Percentiles rank a stretch among this genome's conserved stretches.
phyloP scores from a whole-genome alignment of 1,284 basidiomycete species.

The Cryptococcus deneoformans region DNA sequence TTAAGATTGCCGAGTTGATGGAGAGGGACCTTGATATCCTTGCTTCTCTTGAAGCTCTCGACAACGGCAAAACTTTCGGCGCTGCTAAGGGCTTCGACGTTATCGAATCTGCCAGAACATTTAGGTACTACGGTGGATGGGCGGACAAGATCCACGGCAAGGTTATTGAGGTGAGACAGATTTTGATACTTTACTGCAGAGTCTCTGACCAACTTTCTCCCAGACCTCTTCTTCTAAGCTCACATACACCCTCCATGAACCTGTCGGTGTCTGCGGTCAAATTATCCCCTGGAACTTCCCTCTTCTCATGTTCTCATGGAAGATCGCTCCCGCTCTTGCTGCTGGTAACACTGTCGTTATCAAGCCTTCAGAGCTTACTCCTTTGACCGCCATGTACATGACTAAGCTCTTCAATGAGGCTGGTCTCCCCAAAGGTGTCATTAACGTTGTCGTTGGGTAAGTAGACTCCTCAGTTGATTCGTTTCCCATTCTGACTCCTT shows the following conservation, averaged over 20 bases:
- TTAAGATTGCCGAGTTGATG: slow-evolving; percentile 71
- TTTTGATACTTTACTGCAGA: slow-evolving; percentile 52
- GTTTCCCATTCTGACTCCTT: slow-evolving; percentile 12
- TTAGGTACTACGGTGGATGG: slow-evolving; percentile 72
- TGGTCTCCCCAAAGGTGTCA: slow-evolving; percentile 85
- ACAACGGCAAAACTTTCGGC: slow-evolving; percentile 68
- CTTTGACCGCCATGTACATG: slow-evolving; percentile 75
- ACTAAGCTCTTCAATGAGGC: slow-evolving; percentile 32
- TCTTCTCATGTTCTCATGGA: slow-evolving; percentile 90
- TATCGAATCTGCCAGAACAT: slow-evolving; percentile 70
- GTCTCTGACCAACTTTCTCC: slow-evolving; percentile 8
- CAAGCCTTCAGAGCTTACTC: slow-evolving; percentile 85
- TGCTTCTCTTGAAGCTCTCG: slow-evolving; percentile 73
- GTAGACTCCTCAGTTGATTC: neutral
- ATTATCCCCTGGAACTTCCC: slow-evolving; percentile 94
- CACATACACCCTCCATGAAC: slow-evolving; percentile 85
- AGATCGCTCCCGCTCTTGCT: slow-evolving; percentile 84
- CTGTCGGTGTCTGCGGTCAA: slow-evolving; percentile 89
- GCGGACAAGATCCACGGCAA: slow-evolving; percentile 64
- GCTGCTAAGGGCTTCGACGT: slow-evolving; percentile 79
- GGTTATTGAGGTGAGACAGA: slow-evolving; percentile 55
- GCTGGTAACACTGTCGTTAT: slow-evolving; percentile 51
- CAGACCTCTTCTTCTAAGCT: slow-evolving; percentile 62
- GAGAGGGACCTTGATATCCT: slow-evolving; percentile 68
- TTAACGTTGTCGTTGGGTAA: slow-evolving; percentile 75